A percentile compares a stretch with the other conserved stretches of the same genome.
Evolutionary conservation across 179 eudicot species (phyloP).

Genomic region (Pouteria campechiana): DNA sequence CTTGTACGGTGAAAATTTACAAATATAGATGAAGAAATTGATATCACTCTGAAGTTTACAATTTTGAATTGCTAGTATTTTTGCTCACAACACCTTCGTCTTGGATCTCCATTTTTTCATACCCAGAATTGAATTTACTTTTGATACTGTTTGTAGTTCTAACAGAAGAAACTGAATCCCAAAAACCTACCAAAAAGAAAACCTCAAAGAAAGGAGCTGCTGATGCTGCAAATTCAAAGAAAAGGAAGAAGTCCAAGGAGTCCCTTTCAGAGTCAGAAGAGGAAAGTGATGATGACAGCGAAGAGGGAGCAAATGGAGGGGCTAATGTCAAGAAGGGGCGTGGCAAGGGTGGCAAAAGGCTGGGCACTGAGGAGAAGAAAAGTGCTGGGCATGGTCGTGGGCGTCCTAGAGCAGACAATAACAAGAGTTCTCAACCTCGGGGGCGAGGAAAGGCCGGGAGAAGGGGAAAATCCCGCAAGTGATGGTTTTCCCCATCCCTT

Average conservation of each 20-base stretch:
- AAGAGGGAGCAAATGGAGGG: constrained; percentile 44
- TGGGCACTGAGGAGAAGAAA: constrained; percentile 11
- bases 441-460: constrained; percentile 23
- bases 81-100: no score
- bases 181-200: constrained; percentile 24
- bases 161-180: constrained; percentile 29
- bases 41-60: no score
- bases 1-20: no score
- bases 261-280: constrained; percentile 49
- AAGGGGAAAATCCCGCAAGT: constrained; percentile 62
- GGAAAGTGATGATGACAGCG: constrained; percentile 20
- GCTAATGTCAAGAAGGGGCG: constrained; percentile 34
- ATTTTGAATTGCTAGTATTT: no score
- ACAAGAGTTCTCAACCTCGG: constrained; percentile 6
- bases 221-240: constrained; percentile 36
- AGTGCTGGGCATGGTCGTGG: constrained; percentile 55
- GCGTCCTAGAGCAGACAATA: constrained; percentile 31
- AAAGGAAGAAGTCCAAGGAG: constrained; percentile 45
- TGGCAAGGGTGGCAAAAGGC: constrained; percentile 9
- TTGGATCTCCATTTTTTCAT: no score
- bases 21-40: no score
- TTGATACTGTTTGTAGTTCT: no score
- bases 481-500: no score
- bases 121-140: no score
- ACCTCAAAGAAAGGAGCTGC: constrained; percentile 27